phyloP scores from a whole-genome alignment of 306 rosid species.

The Castanea crenata region DNA sequence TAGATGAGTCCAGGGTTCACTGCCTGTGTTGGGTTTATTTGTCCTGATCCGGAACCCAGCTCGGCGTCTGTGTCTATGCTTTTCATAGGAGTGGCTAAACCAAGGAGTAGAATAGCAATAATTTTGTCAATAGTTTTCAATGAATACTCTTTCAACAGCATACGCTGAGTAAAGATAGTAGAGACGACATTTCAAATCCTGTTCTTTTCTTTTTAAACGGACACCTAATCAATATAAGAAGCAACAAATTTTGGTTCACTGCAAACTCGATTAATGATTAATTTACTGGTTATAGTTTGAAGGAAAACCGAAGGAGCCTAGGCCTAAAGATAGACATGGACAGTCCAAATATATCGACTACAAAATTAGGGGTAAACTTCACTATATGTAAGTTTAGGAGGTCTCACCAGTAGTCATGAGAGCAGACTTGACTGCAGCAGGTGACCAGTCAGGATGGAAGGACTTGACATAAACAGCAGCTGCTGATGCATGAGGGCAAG shows the following conservation, averaged over 20 bases:
- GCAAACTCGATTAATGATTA: neutral
- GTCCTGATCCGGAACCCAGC: conserved; percentile 72
- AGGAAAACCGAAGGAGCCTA: neutral
- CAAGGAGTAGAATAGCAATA: neutral
- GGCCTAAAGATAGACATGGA: neutral
- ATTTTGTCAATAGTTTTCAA: neutral
- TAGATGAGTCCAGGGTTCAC: conserved; percentile 66
- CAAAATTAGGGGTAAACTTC: too few species aligned
- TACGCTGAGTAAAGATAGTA: neutral
- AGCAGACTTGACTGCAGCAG: conserved; percentile 93
- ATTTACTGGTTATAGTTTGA: neutral
- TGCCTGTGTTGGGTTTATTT: conserved; percentile 56
- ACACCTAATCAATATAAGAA: neutral
- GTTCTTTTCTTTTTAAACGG: neutral
- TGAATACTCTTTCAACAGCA: neutral
- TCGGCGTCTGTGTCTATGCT: conserved; percentile 24
- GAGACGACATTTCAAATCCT: neutral
- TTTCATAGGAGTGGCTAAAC: conserved; percentile 60
- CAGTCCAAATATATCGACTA: neutral
- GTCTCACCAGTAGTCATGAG: conserved; percentile 81
- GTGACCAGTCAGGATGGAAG: conserved; percentile 86
- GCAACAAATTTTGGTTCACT: too few species aligned
- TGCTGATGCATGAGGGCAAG: conserved; percentile 78
- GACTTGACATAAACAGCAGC: conserved; percentile 80
- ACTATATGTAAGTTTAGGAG: neutral